Evolutionary conservation across 202 grass and related monocot species (phyloP), one percentile per base, ranked within the genome.

Genomic region (Thinopyrum obtusiflorum): DNA sequence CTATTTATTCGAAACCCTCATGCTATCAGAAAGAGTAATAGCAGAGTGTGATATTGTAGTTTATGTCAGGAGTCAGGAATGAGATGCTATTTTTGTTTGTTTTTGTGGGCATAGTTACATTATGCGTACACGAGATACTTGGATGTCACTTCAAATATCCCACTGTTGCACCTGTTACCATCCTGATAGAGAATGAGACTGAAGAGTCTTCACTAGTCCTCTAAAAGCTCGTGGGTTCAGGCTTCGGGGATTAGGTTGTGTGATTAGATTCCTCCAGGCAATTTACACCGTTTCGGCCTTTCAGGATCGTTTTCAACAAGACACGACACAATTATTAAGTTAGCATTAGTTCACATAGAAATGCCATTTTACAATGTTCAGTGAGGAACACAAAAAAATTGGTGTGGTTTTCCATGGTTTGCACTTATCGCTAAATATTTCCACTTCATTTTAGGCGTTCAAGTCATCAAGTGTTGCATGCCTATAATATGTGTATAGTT

Each of bases 161-260:
- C 1, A 12, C n/a, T 67, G 63, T 55, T 88, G 7, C 9, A 24
- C 7, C 10, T 67, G 60, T 74, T 80, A 61, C 31, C 59, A 73
- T 80, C 76, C 68, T 33, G 75, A 84, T 9, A 60, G 76, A 49
- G 14, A 80, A 65, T 26, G 42, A 25, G 61, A 17, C 15, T n/a
- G 3, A 68, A 85, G 3, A 46, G 21, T 68, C 46, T 75, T n/a
- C 25, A 74, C 25, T 60, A 3, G 18, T 25, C 13, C 13, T 79
- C 57, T 51, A 6, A 23, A 69, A 37, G 24, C n/a, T 69, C 0
- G 24, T 73, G 12, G 12, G 33, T 65, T 65, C 27, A 83, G 33
- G 8, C 24, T 71, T 65, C 36, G 65, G 15, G 32, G 2, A 73
- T 9, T 74, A 65, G 55, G 65, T 53, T 73, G 28, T 36, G 66